Evolutionary conservation across 805 yeast genomes (phyloP), one percentile per base, ranked within the genome.

Genomic region (Candida easanensis): DNA sequence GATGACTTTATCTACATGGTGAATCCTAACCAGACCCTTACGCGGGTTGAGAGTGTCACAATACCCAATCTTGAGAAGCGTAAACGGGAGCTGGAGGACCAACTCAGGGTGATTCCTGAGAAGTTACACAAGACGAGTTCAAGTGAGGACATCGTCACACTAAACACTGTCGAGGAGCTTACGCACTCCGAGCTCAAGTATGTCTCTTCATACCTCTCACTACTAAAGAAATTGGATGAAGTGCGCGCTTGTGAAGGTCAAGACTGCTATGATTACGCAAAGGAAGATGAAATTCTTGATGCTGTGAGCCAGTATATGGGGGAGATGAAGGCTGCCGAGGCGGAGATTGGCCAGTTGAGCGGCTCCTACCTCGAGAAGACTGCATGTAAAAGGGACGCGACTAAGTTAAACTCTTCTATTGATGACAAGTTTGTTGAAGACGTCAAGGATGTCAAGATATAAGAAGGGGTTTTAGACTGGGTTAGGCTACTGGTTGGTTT

Each of bases 251-350:
- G 54, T 21, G 45, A 45, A 2, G 45, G 39, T 27, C 27, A 22
- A 4, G 33, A 32, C n/a, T 42, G 41, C 7, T 58, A 58, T 27
- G 60, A 58, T 39, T 58, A 55, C 36, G 60, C 55, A 15, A 52
- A 43, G 31, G 62, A 58, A 41, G 55, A 52, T 42, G 53, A 53
- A 37, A 51, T 58, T 5, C 38, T 58, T 36, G 53, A 52, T 30
- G 34, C 37, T 19, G 56, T 58, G 19, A 52, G 47, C 15, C 36
- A 36, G 9, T 52, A 51, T 10, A 57, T 53, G 58, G 45, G 36
- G 8, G 22, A 34, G 4, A 41, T 58, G 31, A 54, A 49, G 33
- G 32, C 51, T 42, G 48, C 60, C 46, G 60, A 64, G 36, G 16
- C 17, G 9, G 46, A 51, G 39, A 27, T 48, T 4, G 13, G 13